Evolutionary conservation across 306 rosid species (phyloP).

Genomic region (Vigna mungo): DNA sequence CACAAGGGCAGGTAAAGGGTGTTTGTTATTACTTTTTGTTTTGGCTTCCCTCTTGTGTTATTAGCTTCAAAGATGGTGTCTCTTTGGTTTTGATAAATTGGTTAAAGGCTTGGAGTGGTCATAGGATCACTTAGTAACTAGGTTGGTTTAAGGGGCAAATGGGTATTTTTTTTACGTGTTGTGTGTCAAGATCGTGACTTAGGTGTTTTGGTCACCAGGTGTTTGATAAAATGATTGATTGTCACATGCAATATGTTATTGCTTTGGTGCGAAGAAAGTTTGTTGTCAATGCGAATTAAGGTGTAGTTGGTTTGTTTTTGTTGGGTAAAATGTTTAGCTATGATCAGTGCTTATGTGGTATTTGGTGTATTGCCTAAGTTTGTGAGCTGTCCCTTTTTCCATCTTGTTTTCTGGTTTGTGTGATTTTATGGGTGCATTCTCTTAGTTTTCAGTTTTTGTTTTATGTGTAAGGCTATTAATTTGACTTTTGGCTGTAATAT

Average conservation of each 20-base stretch:
- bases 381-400: background rate
- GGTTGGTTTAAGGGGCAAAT: background rate
- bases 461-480: background rate
- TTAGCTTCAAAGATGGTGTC: background rate
- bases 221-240: slow-evolving; percentile 29
- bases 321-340: background rate
- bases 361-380: background rate
- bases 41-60: background rate
- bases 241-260: background rate
- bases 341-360: background rate
- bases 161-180: background rate
- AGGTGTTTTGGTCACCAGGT: slow-evolving; percentile 30
- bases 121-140: background rate
- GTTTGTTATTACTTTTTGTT: background rate
- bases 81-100: background rate
- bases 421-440: background rate
- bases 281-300: background rate
- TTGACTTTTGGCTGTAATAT: too few species aligned
- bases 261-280: background rate
- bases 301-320: background rate
- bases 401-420: background rate
- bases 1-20: slow-evolving; percentile 18
- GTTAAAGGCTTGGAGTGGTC: background rate
- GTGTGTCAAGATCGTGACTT: too few species aligned
- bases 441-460: background rate